Evolutionary conservation across 306 rosid species (phyloP).

Genomic region (Alnus glutinosa): DNA sequence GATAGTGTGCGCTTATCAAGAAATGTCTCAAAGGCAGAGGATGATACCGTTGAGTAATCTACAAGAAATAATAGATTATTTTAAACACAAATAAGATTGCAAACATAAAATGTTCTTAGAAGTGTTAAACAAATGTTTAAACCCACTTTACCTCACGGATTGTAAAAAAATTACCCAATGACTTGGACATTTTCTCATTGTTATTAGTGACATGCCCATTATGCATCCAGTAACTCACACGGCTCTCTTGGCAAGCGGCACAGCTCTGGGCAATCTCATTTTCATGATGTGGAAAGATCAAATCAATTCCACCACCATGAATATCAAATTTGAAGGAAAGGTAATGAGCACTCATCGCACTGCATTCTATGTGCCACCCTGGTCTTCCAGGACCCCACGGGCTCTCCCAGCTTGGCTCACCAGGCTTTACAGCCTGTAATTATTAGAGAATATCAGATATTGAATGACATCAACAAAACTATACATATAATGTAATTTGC

Average conservation of each 20-base stretch:
- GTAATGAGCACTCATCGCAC: constrained; percentile 96
- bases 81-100: constrained; percentile 17
- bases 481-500: constrained; percentile 19
- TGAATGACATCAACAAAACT: constrained; percentile 13
- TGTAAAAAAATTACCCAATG: constrained; percentile 92
- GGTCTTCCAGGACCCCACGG: constrained; percentile 98
- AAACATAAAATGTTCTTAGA: constrained; percentile 17
- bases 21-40: constrained; percentile 89
- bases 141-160: constrained; percentile 72
- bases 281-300: constrained; percentile 98
- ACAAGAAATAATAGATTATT: constrained; percentile 32
- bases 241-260: constrained; percentile 78
- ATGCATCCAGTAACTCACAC: constrained; percentile 84
- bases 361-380: constrained; percentile 99
- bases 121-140: neutral
- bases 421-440: constrained; percentile 87
- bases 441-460: constrained; percentile 15
- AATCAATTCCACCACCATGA: constrained; percentile 98
- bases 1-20: constrained; percentile 78
- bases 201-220: constrained; percentile 94
- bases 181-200: constrained; percentile 93
- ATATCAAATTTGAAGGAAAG: constrained; percentile 80
- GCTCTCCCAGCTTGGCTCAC: constrained; percentile 97
- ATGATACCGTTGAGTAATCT: constrained; percentile 80
- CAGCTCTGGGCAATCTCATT: constrained; percentile 95